A percentile compares a stretch with the other conserved stretches of the same genome.
These are phyloP conservation scores for Clarireedia homoeocarpa DNA, from an alignment of 2,329 filamentous ascomycete species.

Conservation along the genomic window DNA sequence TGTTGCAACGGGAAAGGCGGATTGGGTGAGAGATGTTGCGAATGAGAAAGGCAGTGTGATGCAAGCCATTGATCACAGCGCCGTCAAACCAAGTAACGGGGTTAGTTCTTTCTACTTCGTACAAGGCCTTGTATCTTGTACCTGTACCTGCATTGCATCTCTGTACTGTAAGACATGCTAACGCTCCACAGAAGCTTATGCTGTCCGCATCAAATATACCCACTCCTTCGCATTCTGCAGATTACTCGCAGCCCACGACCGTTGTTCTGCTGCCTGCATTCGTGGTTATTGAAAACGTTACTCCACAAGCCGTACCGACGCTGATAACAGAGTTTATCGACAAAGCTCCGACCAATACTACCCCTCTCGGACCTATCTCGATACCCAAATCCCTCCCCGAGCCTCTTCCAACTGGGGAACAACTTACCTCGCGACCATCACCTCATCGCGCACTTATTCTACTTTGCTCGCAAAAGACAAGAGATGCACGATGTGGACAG, in stretches of 20 bases:
- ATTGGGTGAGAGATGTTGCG: conserved; percentile 85
- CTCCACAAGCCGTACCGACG: conserved; percentile 61
- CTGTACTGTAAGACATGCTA: background rate
- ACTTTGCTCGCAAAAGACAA: conserved; percentile 89
- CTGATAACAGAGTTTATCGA: conserved; percentile 67
- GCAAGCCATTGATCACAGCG: conserved; percentile 58
- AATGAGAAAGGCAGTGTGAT: conserved; percentile 84
- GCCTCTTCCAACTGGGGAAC: conserved; percentile 28
- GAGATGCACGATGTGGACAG: conserved; percentile 90
- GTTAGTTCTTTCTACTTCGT: conserved; percentile 37
- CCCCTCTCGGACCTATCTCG: conserved; percentile 54
- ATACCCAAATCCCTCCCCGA: conserved; percentile 29
- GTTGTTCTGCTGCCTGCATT: conserved; percentile 82
- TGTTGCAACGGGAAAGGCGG: conserved; percentile 89
- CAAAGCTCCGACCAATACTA: conserved; percentile 64
- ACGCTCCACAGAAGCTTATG: conserved; percentile 64
- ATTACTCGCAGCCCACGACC: conserved; percentile 63
- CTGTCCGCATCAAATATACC: conserved; percentile 89
- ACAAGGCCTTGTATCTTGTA: background rate
- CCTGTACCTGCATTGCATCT: conserved; percentile 12
- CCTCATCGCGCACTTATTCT: conserved; percentile 84
- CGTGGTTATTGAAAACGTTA: conserved; percentile 74
- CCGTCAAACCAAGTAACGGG: conserved; percentile 56
- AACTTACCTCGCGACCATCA: conserved; percentile 54
- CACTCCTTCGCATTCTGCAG: conserved; percentile 57